Base-by-base conservation (phyloP, 441 rosid genomes). In the Syzygium malaccense region DNA sequence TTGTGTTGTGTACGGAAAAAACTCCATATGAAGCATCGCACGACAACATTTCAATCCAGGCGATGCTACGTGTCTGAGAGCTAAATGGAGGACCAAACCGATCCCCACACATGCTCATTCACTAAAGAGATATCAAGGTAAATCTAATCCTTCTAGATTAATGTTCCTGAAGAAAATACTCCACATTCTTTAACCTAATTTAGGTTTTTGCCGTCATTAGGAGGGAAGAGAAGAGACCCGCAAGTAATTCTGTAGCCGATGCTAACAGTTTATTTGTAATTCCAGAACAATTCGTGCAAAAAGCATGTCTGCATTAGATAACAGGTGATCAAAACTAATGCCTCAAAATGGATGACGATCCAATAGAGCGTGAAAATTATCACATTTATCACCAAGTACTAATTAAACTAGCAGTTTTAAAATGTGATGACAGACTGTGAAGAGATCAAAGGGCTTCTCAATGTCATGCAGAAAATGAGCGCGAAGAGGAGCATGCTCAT, bases 271-370 rank as follows among this genome's bases (percentile, higher is more conserved):
- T 32, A 62, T 62, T 62, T 6, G 17, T 62, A 62, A 62, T 62
- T 15, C 14, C 19, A 62, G n/a, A 62, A 28, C 33, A n/a, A 62
- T 14, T 62, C 68, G 14, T n/a, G 68, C 33, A 18, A 15, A 17
- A 32, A n/a, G 68, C 2, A 62, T 14, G 68, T 62, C 33, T 8
- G 33, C 68, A 62, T 14, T 62, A n/a, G 7, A n/a, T 62, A 62
- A 62, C 14, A 62, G 15, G 10, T 14, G 3, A 62, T 14, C 10
- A n/a, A 62, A 7, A n/a, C 68, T 28, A 13, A 58, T 2, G n/a
- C 28, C 28, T 60, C 2, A 7, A 0, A 0, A n/a, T 0, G 5
- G 19, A 62, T 6, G 33, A 62, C 0, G 3, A n/a, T 62, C 33
- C 68, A n/a, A 62, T n/a, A 14, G 33, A 62, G 68, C 68, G 19